Base-by-base conservation (phyloP, 192 early-diverging fungal genomes). In the Ambispora gerdemannii region DNA sequence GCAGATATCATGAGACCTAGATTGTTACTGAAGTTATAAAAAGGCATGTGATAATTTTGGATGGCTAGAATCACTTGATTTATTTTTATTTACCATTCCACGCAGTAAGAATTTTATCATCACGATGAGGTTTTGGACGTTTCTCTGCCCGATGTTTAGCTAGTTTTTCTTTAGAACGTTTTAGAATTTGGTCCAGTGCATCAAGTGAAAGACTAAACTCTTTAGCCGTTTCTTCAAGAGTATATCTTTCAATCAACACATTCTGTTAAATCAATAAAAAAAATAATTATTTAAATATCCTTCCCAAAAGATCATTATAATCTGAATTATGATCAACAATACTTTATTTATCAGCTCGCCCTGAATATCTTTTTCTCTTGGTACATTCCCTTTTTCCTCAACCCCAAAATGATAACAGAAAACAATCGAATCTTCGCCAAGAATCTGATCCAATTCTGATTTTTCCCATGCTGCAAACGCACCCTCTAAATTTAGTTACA, bases 51-150 rank as follows among this genome's bases (percentile, higher is more conserved):
- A n/a, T 43, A 10, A 15, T 43, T 43, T 15, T 43, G 38, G 38
- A 15, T 43, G 38, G 15, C 38, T 43, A 10, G 38, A n/a, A n/a
- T n/a, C n/a, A n/a, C n/a, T n/a, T n/a, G n/a, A n/a, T n/a, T n/a
- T n/a, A n/a, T n/a, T n/a, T n/a, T n/a, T n/a, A n/a, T 0, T 68
- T 72, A 73, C 83, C 87, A 66, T 89, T 89, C 87, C 87, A 89
- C 47, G 78, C 72, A 27, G 81, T 78, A 8, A 89, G 68, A 50
- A 89, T 80, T 74, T 89, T 89, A 35, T 89, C 86, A 72, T 89
- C 87, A 10, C 70, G 73, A 66, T 85, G 80, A 3, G 87, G 87
- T 50, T 74, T 73, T 3, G 87, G 86, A 1, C 87, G 76, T 3
- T 72, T 47, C 22, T 74, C 60, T 17, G 32, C 20, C 30, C 86